phyloP scores from a whole-genome alignment of 306 rosid genomes.

The Cicer chorassanicum region DNA sequence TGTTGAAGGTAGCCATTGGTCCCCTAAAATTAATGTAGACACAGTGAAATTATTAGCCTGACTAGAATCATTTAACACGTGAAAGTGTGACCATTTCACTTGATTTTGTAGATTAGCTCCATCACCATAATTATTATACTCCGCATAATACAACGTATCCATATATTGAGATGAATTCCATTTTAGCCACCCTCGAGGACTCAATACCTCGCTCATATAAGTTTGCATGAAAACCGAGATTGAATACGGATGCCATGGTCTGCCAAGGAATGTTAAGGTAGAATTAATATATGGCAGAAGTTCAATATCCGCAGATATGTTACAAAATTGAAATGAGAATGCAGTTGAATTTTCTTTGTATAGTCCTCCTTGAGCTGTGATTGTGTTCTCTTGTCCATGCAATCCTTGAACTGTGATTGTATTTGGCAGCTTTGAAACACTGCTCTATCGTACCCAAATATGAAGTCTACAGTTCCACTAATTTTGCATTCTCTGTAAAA shows the following conservation, averaged over 20 bases:
- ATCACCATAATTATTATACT: not conserved
- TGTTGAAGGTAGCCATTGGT: not conserved
- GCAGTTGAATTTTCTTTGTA: too few relatives aligned
- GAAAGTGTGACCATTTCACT: not conserved
- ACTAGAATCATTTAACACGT: not conserved
- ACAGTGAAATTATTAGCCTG: not conserved
- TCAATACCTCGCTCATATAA: not conserved
- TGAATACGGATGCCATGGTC: not conserved
- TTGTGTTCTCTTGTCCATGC: too few relatives aligned
- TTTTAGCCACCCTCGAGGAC: not conserved
- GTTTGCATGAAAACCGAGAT: not conserved
- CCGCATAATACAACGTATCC: not conserved
- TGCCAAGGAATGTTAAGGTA: too few relatives aligned
- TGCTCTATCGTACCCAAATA: too few relatives aligned
- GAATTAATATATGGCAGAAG: too few relatives aligned
- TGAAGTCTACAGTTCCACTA: too few relatives aligned
- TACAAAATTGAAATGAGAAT: too few relatives aligned
- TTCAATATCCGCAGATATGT: too few relatives aligned
- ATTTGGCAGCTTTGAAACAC: too few relatives aligned
- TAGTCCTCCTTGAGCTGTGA: too few relatives aligned
- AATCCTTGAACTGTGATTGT: too few relatives aligned
- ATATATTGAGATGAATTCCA: not conserved
- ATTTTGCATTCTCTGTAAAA: too few relatives aligned
- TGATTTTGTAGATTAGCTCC: not conserved
- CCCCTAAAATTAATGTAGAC: not conserved